Percentiles rank a stretch among this genome's conserved stretches.
Conservation (phyloP, 257 asterid species). For the Solanum medicagineum region DNA sequence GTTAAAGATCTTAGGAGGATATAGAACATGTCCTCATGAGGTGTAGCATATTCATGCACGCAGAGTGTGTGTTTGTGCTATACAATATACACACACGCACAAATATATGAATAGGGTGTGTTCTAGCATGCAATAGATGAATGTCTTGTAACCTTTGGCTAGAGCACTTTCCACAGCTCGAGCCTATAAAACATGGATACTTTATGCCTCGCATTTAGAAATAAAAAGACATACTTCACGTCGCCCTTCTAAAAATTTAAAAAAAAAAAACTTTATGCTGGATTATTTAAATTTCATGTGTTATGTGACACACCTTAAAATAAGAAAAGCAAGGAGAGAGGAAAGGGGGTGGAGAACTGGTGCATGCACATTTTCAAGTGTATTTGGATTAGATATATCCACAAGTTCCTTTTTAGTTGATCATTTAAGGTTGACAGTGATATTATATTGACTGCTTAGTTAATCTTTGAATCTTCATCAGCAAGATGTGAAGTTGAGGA, state of each 20-base stretch:
- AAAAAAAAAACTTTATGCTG: not conserved
- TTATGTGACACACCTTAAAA: not conserved
- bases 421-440: not conserved
- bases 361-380: not conserved
- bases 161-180: not conserved
- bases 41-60: not conserved
- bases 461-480: conserved; percentile 17
- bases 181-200: not conserved
- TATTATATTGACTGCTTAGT: not conserved
- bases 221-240: not conserved
- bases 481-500: conserved; percentile 76
- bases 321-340: not conserved
- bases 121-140: not conserved
- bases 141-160: not conserved
- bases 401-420: not conserved
- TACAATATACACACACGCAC: not conserved
- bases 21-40: not conserved
- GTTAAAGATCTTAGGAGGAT: not conserved
- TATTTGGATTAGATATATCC: not conserved
- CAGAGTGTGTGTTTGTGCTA: not conserved
- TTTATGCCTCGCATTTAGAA: not conserved
- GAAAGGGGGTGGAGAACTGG: not conserved
- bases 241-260: not conserved
- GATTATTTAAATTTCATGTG: not conserved
- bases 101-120: not conserved